Base-by-base conservation (phyloP, 441 rosid species). In the Kokia cookei region DNA sequence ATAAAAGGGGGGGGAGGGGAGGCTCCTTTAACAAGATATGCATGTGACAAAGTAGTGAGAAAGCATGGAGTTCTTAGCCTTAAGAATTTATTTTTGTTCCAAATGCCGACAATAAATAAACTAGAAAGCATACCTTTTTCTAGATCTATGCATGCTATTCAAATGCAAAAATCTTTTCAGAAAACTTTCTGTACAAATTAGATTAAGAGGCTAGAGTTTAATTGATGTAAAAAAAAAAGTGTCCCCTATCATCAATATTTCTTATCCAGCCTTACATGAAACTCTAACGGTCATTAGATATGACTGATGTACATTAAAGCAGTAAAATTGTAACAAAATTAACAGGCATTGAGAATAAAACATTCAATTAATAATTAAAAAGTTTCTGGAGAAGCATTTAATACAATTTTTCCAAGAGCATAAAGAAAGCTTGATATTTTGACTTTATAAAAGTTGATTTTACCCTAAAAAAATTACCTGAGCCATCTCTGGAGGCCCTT, bases 401-500 rank as follows among this genome's bases (percentile, higher is more conserved):
- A 12, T 27, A 59, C 13, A 59, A 59, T 12, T 27, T 26, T 59
- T 59, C 64, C 64, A 32, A 19, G 24, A 32, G 66, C 66, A 61
- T 62, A 32, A 35, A 35, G 47, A 32, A n/a, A 62, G 66, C 66
- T 62, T 62, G 66, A 62, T 8, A 62, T 62, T 26, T 32, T 35
- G 50, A 80, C 7, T 19, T 37, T n/a, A 45, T 69, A 63, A 51
- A 14, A 12, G 22, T 17, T 32, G 26, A 53, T 35, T 27, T 51
- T 51, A 58, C 62, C n/a, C 48, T 53, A 12, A 17, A 77, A 72
- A 71, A 80, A 26, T 64, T 85, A 93, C 99, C 98, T 93, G 88
- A 78, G 61, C 84, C 99, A 96, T 93, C 87, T 96, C 98, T 27
- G 96, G 93, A 82, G 99, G 99, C 11, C 98, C 99, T 86, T 93